Percentiles rank a stretch among this genome's conserved stretches.
Conservation (phyloP, 129 eudicot genomes). For the Ambrosia artemisiifolia region DNA sequence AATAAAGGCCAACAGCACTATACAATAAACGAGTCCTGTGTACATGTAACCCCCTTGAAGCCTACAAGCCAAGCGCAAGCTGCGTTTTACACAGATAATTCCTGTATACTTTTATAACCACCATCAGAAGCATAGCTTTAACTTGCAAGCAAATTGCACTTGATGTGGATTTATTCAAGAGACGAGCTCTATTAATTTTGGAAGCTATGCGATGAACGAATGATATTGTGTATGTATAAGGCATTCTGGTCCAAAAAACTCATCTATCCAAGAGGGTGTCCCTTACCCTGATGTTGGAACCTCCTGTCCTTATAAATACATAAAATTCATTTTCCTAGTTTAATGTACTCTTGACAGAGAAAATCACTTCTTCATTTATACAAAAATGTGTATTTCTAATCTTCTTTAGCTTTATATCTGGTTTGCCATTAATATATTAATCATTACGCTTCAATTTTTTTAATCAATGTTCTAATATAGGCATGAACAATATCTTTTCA, state of each 20-base stretch:
- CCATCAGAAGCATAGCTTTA: background rate
- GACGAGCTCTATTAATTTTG: background rate
- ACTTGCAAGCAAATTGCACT: background rate
- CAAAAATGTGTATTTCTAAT: background rate
- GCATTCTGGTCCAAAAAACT: too few relatives aligned
- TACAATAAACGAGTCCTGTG: background rate
- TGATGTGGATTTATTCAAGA: background rate
- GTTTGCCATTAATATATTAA: too few relatives aligned
- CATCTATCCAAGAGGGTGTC: too few relatives aligned
- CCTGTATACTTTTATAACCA: background rate
- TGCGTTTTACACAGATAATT: background rate
- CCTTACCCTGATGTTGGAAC: too few relatives aligned
- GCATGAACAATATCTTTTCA: background rate
- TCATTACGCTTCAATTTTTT: background rate
- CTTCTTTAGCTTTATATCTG: too few relatives aligned
- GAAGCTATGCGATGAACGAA: background rate
- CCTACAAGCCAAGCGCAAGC: too few relatives aligned
- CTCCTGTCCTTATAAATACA: background rate
- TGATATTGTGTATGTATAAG: background rate
- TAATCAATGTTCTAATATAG: background rate
- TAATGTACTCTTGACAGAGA: background rate
- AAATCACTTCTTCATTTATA: background rate
- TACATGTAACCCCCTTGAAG: too few relatives aligned
- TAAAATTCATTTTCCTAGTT: background rate
- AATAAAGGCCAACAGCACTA: background rate